phyloP scores from a whole-genome alignment of 2,329 filamentous ascomycete species.

The Beauveria varroae region DNA sequence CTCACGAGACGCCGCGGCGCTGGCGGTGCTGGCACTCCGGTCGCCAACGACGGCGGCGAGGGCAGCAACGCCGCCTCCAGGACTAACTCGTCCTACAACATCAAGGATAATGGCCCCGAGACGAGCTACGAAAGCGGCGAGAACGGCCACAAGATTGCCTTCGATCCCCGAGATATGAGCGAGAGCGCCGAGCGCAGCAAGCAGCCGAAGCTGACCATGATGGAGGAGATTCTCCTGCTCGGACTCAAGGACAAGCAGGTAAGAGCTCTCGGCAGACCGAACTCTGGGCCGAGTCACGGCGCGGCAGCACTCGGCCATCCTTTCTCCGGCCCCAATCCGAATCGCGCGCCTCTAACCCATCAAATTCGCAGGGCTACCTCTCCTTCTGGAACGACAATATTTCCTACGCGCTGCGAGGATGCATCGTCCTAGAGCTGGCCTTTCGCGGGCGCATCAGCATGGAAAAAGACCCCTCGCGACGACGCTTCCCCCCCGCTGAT shows the following conservation, averaged over 20 bases:
- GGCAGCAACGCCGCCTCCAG: constrained; percentile 48
- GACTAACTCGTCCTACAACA: constrained; percentile 48
- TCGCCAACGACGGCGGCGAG: constrained; percentile 43
- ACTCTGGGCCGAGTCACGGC: no score
- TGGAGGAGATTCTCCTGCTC: constrained; percentile 95
- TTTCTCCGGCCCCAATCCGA: background rate
- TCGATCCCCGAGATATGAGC: constrained; percentile 92
- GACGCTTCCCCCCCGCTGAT: constrained; percentile 88
- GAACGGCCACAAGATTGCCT: constrained; percentile 98
- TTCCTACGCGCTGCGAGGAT: constrained; percentile 92
- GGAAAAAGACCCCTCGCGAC: constrained; percentile 90
- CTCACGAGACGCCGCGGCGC: constrained; percentile 62
- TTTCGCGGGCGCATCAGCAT: constrained; percentile 95
- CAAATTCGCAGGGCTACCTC: constrained; percentile 70
- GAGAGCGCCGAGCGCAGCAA: constrained; percentile 95
- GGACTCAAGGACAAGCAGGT: constrained; percentile 99
- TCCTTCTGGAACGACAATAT: constrained; percentile 99
- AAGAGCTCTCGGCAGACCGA: constrained; percentile 21
- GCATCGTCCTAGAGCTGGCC: constrained; percentile 95
- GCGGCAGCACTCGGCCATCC: background rate
- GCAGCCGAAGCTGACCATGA: constrained; percentile 95
- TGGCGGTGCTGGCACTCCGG: constrained; percentile 52
- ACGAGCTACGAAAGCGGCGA: constrained; percentile 88
- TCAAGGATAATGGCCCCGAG: constrained; percentile 50
- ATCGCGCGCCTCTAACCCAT: background rate